These are phyloP conservation scores for Clonostachys solani DNA, from an alignment of 2,329 filamentous ascomycete genomes.

Conservation along the genomic window DNA sequence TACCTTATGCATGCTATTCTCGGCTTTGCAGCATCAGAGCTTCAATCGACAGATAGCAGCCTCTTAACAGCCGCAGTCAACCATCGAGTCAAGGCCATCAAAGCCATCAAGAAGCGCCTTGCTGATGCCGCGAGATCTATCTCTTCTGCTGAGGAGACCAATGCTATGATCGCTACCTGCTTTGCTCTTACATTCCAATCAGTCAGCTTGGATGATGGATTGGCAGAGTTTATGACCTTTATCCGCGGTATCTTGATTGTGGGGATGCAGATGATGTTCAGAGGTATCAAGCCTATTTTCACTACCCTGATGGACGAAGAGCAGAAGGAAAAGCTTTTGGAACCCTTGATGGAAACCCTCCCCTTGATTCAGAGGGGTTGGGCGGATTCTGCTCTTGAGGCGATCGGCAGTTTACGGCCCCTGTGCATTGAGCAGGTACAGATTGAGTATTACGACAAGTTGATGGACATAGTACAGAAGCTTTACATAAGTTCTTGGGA, in stretches of 20 bases:
- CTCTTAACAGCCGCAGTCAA: slow-evolving; percentile 54
- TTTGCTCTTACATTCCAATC: slow-evolving; percentile 57
- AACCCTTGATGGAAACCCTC: slow-evolving; percentile 37
- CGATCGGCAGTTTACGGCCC: slow-evolving; percentile 34
- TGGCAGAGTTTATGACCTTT: slow-evolving; percentile 58
- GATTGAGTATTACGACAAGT: slow-evolving; percentile 35
- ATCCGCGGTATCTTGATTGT: slow-evolving; percentile 53
- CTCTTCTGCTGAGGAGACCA: slow-evolving; percentile 46
- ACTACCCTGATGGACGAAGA: slow-evolving; percentile 36
- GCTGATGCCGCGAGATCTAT: slow-evolving; percentile 31
- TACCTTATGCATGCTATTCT: slow-evolving; percentile 70
- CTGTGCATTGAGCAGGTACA: slow-evolving; percentile 39
- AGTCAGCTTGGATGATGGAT: slow-evolving; percentile 50
- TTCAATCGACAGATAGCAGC: slow-evolving; percentile 44
- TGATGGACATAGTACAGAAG: slow-evolving; percentile 43
- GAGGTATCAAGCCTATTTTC: slow-evolving; percentile 45
- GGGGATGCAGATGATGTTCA: slow-evolving; percentile 46
- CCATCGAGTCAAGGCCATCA: slow-evolving; percentile 63
- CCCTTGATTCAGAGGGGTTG: slow-evolving; percentile 39
- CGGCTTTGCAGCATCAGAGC: slow-evolving; percentile 62
- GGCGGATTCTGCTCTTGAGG: slow-evolving; percentile 39
- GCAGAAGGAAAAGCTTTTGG: slow-evolving; percentile 29
- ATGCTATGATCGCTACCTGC: slow-evolving; percentile 55
- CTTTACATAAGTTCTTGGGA: slow-evolving; percentile 48
- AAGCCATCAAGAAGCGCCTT: slow-evolving; percentile 53